Base-by-base conservation (phyloP, 208 protist genomes). In the Sergeia podlipaevii region DNA sequence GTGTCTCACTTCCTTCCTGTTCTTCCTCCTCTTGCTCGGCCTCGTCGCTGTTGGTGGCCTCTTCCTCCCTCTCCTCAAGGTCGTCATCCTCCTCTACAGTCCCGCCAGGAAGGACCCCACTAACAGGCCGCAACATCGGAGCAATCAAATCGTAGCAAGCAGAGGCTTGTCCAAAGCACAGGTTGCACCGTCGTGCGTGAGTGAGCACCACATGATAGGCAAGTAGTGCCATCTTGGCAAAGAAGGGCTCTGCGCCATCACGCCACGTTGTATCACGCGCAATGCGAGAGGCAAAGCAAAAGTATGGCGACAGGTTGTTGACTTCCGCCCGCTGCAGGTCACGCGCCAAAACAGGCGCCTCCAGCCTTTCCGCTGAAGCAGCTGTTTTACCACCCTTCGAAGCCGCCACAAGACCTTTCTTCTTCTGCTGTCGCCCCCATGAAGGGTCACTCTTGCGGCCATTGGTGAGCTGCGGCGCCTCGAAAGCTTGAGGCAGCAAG, bases 101-200 rank as follows among this genome's bases (percentile, higher is more conserved):
- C 53, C 60, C 51, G 23, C 60, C 67, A 1, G 77, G 71, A 5
- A 63, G 11, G 32, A 65, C 26, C 10, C 60, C 77, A 18, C 32
- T 8, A 17, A 72, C 47, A 1, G 64, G 55, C 50, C 60, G 47
- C 26, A 85, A 30, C 5, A 79, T 45, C 27, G 71, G 74, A 0
- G 78, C 73, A 8, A 87, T 74, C 15, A 67, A 58, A 36, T 84
- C 70, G 64, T 93, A 93, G 74, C 85, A 93, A 13, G 68, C 65
- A 20, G 68, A 89, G 5, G 85, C 85, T 62, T 89, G 85, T 2
- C 85, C 85, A 70, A 89, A 89, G 50, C 74, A 51, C 15, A 93
- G 59, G 55, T 82, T 89, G 44, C 72, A 73, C 26, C 81, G 73
- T 21, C 80, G 66, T 21, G 60, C 64, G 23, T 74, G 53, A 3